Evolutionary conservation across 2,329 filamentous ascomycete species (phyloP).

Genomic region (Ascochyta lentis): DNA sequence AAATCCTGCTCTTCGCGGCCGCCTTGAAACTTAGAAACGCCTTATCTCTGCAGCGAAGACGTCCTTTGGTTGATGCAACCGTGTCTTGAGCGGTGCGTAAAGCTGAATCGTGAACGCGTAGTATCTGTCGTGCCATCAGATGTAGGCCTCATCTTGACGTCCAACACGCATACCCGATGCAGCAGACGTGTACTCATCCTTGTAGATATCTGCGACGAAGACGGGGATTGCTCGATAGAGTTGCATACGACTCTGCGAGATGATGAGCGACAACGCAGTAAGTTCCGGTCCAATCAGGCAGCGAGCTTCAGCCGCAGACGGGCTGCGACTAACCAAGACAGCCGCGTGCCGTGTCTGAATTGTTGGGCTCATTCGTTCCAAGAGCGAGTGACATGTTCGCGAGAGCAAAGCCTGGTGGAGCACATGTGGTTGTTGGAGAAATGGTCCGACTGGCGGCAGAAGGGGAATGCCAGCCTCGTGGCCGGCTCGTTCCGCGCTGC

Average conservation of each 20-base stretch:
- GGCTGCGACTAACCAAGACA: background rate
- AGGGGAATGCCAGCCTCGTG: too few species aligned
- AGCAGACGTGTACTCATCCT: background rate
- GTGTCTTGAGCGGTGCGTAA: background rate
- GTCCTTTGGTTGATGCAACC: background rate
- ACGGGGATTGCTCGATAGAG: constrained; percentile 3
- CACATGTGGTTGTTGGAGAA: too few species aligned
- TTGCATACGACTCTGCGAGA: background rate
- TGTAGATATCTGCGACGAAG: background rate
- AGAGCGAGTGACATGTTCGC: background rate
- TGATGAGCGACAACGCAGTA: constrained; percentile 4
- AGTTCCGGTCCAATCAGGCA: background rate
- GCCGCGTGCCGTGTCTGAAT: background rate
- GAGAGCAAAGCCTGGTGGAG: background rate
- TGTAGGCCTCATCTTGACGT: constrained; percentile 6
- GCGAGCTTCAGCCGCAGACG: background rate
- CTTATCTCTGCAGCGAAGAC: background rate
- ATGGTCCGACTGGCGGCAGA: too few species aligned
- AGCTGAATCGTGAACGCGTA: background rate
- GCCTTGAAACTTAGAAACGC: constrained; percentile 2
- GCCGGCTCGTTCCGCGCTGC: too few species aligned
- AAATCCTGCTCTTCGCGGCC: constrained; percentile 2
- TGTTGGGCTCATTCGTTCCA: background rate
- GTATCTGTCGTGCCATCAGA: background rate
- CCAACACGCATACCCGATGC: constrained; percentile 10